Evolutionary conservation across 2,329 filamentous ascomycete genomes (phyloP), one percentile per base, ranked within the genome.

Genomic region (Ophiostoma triangulosporum): DNA sequence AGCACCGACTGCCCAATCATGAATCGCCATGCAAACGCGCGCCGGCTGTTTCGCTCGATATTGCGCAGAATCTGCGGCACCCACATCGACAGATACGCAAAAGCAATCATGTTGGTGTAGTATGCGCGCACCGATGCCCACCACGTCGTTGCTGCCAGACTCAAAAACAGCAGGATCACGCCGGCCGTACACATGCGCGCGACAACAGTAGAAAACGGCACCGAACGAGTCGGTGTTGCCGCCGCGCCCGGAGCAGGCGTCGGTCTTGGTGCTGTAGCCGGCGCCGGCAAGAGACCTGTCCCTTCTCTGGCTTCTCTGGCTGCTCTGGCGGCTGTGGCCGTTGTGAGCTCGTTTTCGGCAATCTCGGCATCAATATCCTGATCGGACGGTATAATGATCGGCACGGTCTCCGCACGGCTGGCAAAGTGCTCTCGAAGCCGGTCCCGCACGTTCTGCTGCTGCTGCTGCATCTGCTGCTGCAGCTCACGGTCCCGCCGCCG

Each of bases 31-130:
- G 83, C 78, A n/a, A 97, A 74, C 1, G 91, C 90, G 62, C 86
- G 87, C 38, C 90, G 87, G 66, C 89, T 95, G 68, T 96, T 96
- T 52, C 91, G 86, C 68, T 87, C 81, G 52, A 86, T 75, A 65
- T 98, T 98, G 57, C 93, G 86, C 64, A 86, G 80, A 60, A 97
- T 95, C 66, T 98, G 93, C 0, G 93, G 91, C 1, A 83, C 65
- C 91, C 91, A 97, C 64, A 96, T 83, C 20, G 90, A 95, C 45
- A 96, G 78, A 64, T 96, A 96, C 52, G 77, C 59, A 61, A 91
- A 80, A 2, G 79, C 75, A 22, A 95, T 70, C 3, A 74, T 58
- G 64, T 90, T 79, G 61, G 79, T 70, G 64, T 83, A 83, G 50
- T 70, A 63, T 24, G 73, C 69, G 33, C 81, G 78, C 40, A 77